Evolutionary conservation across 352 stramenopile species (phyloP), one percentile per base, ranked within the genome.

Genomic region (Phytophthora ramorum): DNA sequence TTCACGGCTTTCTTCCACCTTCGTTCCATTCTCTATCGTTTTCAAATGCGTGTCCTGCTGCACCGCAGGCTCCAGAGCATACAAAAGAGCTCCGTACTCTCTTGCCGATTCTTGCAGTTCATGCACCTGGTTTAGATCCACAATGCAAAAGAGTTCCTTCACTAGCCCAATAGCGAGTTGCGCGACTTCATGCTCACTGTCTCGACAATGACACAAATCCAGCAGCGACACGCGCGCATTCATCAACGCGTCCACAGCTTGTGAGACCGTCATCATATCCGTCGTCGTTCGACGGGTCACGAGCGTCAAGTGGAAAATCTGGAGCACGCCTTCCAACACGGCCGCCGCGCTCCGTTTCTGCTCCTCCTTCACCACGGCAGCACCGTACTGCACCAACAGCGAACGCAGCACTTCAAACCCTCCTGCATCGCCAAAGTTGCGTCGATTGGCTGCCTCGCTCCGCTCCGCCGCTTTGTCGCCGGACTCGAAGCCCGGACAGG

Each of bases 91-190:
- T 14, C 87, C 87, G 51, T 90, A 92, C 38, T 94, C 85, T 46
- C 87, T 65, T 34, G 85, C 87, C 2, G 85, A 81, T 43, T 96
- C 87, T 61, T 96, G 87, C 8, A 96, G 46, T 16, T 92, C 78
- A 35, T 92, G 85, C 7, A 93, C 82, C 51, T 94, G 84, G 38
- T 91, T 76, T 12, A 93, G 51, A 59, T 92, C 81, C 41, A 89
- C 84, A 37, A 84, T 76, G 14, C 79, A 71, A 57, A 94, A 96
- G 0, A 96, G 60, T 53, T 94, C 87, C 37, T 85, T 84, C 17
- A 96, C 81, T 38, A 96, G 59, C 43, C 91, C 81, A 54, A 86
- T 80, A 7, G 83, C 83, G 24, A 76, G 70, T 26, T 83, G 61
- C 55, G 87, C 81, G n/a, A 96, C 66, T 2, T 63, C 28, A 20